phyloP scores from a whole-genome alignment of 208 protist species.

The Jaenimonas drosophilae region DNA sequence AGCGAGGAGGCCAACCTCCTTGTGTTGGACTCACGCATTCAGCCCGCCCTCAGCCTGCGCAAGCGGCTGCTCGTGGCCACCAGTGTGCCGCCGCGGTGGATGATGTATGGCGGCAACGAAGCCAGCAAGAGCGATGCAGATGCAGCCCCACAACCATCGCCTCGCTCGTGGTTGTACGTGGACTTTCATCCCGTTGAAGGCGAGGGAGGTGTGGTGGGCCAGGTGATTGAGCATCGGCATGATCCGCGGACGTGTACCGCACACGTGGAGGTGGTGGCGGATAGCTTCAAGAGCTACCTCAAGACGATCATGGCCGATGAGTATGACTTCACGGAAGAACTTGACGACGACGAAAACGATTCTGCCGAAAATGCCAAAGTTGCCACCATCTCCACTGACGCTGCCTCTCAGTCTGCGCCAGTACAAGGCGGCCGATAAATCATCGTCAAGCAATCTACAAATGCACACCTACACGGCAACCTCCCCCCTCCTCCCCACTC shows the following conservation, averaged over 20 bases:
- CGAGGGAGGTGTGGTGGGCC: background rate
- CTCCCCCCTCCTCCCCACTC: background rate
- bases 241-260: too few species aligned
- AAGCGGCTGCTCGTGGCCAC: background rate
- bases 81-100: slow-evolving; percentile 5
- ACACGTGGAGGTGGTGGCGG: slow-evolving; percentile 32
- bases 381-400: too few species aligned
- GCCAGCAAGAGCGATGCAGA: background rate
- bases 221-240: slow-evolving; percentile 1
- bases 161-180: background rate
- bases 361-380: slow-evolving; percentile 16
- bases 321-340: slow-evolving; percentile 50
- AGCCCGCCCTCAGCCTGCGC: background rate
- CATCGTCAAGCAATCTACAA: slow-evolving; percentile 1
- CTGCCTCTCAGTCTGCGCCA: too few species aligned
- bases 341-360: slow-evolving; percentile 44
- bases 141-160: background rate
- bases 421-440: too few species aligned
- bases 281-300: slow-evolving; percentile 46
- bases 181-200: background rate
- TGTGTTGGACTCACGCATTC: background rate
- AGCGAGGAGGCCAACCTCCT: background rate
- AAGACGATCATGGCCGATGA: slow-evolving; percentile 41
- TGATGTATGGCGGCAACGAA: background rate
- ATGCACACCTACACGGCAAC: background rate